Evolutionary conservation across 306 rosid genomes (phyloP).

Genomic region (Nissolia schottii): DNA sequence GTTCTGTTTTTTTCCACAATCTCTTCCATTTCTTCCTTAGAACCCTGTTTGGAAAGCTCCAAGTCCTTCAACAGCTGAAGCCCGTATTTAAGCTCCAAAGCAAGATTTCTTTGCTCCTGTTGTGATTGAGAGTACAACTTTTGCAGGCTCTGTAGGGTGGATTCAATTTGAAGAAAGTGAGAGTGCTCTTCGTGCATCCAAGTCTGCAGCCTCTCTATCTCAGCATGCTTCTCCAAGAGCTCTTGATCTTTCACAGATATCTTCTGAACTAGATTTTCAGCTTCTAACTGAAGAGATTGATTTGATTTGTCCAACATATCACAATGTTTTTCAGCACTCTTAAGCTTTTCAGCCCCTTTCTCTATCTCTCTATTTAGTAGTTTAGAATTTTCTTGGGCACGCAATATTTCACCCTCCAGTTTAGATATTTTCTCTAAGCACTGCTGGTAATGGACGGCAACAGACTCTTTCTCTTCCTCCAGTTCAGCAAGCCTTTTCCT

Average conservation of each 20-base stretch:
- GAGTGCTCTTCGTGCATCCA: constrained; percentile 72
- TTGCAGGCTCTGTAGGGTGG: constrained; percentile 64
- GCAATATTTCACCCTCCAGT: constrained; percentile 65
- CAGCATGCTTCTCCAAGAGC: constrained; percentile 63
- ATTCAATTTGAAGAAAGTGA: constrained; percentile 68
- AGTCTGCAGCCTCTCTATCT: constrained; percentile 65
- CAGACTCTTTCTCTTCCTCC: constrained; percentile 60
- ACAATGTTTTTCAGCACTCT: constrained; percentile 51
- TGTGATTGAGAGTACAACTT: constrained; percentile 68
- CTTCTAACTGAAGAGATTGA: constrained; percentile 55
- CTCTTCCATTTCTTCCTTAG: constrained; percentile 55
- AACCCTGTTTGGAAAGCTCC: constrained; percentile 55
- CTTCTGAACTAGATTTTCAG: constrained; percentile 59
- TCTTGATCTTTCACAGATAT: constrained; percentile 72
- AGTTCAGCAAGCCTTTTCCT: constrained; percentile 42
- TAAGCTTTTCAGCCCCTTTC: constrained; percentile 46
- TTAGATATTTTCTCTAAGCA: constrained; percentile 63
- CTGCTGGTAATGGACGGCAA: constrained; percentile 47
- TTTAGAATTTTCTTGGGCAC: constrained; percentile 50
- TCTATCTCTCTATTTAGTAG: constrained; percentile 45
- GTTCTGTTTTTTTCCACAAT: constrained; percentile 61
- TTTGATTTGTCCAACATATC: constrained; percentile 59
- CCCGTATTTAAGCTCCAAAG: constrained; percentile 72
- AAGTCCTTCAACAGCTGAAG: constrained; percentile 68
- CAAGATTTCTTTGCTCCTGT: constrained; percentile 76